A percentile compares a stretch with the other conserved stretches of the same genome.
Conservation (phyloP, 1,284 basidiomycete species). For the Lentinula novae-zelandiae region DNA sequence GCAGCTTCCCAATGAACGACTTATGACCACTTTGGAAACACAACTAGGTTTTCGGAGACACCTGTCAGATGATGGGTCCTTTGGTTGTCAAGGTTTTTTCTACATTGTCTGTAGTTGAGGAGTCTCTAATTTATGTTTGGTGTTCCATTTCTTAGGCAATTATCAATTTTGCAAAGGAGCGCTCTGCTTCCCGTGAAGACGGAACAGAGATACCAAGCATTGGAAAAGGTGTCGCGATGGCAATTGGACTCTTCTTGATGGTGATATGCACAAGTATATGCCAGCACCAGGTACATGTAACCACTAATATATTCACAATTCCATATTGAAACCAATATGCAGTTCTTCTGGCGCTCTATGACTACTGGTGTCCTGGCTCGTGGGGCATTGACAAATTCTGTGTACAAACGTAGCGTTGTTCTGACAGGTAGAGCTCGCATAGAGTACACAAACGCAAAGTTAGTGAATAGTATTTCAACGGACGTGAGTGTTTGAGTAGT, state of each 20-base stretch:
- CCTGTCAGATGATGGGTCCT: constrained; percentile 63
- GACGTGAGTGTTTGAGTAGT: constrained; percentile 42
- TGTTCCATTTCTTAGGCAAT: constrained; percentile 37
- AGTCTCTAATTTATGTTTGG: neutral
- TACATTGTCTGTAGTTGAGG: neutral
- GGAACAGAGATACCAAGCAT: constrained; percentile 41
- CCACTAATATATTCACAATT: neutral
- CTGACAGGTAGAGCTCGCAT: constrained; percentile 67
- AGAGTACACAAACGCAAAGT: constrained; percentile 59
- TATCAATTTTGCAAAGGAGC: constrained; percentile 63
- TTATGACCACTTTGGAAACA: neutral
- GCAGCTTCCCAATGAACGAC: neutral
- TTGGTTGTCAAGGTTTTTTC: constrained; percentile 52
- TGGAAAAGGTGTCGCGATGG: constrained; percentile 68
- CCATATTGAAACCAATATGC: neutral
- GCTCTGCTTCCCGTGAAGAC: constrained; percentile 29
- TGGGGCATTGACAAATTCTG: constrained; percentile 68
- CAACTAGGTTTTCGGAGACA: constrained; percentile 50
- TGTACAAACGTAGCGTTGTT: constrained; percentile 69
- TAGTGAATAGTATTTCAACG: constrained; percentile 73
- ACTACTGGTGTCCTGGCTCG: constrained; percentile 66
- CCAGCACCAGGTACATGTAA: constrained; percentile 44
- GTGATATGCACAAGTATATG: constrained; percentile 56
- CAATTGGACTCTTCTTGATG: constrained; percentile 65
- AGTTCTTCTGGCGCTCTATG: constrained; percentile 79